phyloP scores from a whole-genome alignment of 257 asterid genomes.

The Ilex asprella region DNA sequence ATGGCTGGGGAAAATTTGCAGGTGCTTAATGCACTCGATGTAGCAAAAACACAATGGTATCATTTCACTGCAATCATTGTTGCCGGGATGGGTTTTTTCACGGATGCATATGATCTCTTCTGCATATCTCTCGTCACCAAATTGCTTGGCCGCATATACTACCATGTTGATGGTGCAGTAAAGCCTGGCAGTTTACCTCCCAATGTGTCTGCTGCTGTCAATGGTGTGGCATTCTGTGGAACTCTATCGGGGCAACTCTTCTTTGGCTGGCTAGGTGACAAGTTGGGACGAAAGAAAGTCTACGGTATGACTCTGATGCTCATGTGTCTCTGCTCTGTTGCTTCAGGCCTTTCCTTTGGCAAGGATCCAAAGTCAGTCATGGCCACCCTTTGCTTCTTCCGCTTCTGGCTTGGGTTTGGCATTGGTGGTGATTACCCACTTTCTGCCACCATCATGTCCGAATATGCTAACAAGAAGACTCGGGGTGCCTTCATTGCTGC shows the following conservation, averaged over 20 bases:
- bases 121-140: constrained; percentile 62
- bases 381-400: constrained; percentile 53
- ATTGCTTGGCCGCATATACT: constrained; percentile 58
- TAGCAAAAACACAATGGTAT: constrained; percentile 61
- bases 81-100: constrained; percentile 71
- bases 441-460: constrained; percentile 74
- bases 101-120: constrained; percentile 63
- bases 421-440: constrained; percentile 63
- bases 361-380: constrained; percentile 29
- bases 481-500: constrained; percentile 62
- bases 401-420: constrained; percentile 67
- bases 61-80: constrained; percentile 55
- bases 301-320: constrained; percentile 51
- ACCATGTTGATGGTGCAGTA: constrained; percentile 33
- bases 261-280: constrained; percentile 64
- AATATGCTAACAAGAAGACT: constrained; percentile 55
- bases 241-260: constrained; percentile 56
- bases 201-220: constrained; percentile 45
- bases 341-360: constrained; percentile 53
- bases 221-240: constrained; percentile 58
- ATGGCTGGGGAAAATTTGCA: constrained; percentile 35
- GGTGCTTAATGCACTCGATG: constrained; percentile 46
- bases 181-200: constrained; percentile 63
- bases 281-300: constrained; percentile 47
- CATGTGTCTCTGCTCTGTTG: constrained; percentile 42